Base-by-base conservation (phyloP, 148 eudicot species). In the Cornus florida region DNA sequence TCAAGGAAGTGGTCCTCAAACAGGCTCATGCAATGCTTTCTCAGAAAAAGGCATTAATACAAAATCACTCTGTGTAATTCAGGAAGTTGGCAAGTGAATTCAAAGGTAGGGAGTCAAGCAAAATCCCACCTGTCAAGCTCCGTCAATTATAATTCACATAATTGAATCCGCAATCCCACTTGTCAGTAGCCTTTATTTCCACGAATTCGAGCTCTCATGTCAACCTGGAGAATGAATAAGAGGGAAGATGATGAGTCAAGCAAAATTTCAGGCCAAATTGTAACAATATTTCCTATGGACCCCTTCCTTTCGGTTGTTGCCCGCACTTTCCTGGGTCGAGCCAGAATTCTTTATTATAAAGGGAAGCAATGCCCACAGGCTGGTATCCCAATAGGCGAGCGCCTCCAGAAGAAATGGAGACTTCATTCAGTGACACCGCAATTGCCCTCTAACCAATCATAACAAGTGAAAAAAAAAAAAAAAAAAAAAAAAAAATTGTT, bases 181-280 rank as follows among this genome's bases (percentile, higher is more conserved):
- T 43, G 12, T 78, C 75, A 94, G 82, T 94, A 94, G 72, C 98
- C 98, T 78, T 92, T 92, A 83, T 94, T 94, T 80, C 94, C 98
- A 39, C 94, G 96, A 70, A 94, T 94, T 70, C 94, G 88, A 82
- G 96, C 96, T 85, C 98, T 88, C 97, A 94, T 94, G 85, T 94
- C 98, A 86, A 94, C 92, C 98, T 94, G 89, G 50, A 74, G 81
- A 67, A 71, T 41, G 8, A 57, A 66, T 5, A 9, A 0, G 43
- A 23, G 41, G 19, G 24, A 23, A 35, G 24, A 24, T 4, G 48
- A 35, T 69, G 60, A 77, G 67, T 14, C 32, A 4, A 13, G 22
- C 1, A 62, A 17, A 13, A 6, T 17, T 62, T 62, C 1, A 0
- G 17, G 22, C 9, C 10, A 3, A 20, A 1, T 17, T 62, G 3